Evolutionary conservation across 2,329 filamentous ascomycete genomes (phyloP).

Genomic region (Dothideomycetes sp.): DNA sequence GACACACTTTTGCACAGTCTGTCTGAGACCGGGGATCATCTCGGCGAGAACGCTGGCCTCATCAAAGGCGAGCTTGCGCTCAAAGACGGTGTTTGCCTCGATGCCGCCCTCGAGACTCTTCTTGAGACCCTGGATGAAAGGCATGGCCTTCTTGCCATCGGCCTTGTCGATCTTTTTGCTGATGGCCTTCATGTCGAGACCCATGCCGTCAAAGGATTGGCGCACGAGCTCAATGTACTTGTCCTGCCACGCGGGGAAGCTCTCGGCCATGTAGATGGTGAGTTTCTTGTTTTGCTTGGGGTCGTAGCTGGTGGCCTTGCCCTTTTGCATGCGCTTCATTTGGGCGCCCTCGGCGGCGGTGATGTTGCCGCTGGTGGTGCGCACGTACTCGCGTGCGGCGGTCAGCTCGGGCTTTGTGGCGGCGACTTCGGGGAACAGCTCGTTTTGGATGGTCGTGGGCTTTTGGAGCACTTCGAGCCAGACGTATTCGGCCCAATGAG

Average conservation of each 20-base stretch:
- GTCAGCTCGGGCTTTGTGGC: slow-evolving; percentile 58
- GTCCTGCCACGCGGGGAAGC: slow-evolving; percentile 84
- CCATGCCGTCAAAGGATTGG: slow-evolving; percentile 56
- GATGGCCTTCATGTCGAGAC: slow-evolving; percentile 70
- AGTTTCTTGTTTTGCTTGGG: slow-evolving; percentile 88
- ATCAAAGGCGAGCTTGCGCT: slow-evolving; percentile 78
- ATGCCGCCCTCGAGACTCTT: slow-evolving; percentile 57
- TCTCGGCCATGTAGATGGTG: slow-evolving; percentile 70
- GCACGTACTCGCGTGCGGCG: slow-evolving; percentile 75
- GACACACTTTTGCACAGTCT: slow-evolving; percentile 59
- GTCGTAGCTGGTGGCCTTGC: slow-evolving; percentile 77
- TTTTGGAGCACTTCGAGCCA: slow-evolving; percentile 86
- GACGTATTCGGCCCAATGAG: slow-evolving; percentile 90
- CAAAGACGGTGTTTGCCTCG: slow-evolving; percentile 61
- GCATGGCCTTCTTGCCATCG: slow-evolving; percentile 97
- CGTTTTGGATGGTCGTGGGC: slow-evolving; percentile 66
- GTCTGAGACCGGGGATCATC: slow-evolving; percentile 72
- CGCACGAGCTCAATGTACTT: slow-evolving; percentile 76
- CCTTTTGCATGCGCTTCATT: slow-evolving; percentile 85
- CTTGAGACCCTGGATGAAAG: slow-evolving; percentile 84
- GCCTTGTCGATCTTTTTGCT: slow-evolving; percentile 71
- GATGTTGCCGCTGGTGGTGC: slow-evolving; percentile 64
- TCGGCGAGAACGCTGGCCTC: slow-evolving; percentile 66
- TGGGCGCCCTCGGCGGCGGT: slow-evolving; percentile 75
- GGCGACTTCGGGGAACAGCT: slow-evolving; percentile 62